phyloP scores from a whole-genome alignment of 768 basidiomycete genomes.

The Trametes coccinea region DNA sequence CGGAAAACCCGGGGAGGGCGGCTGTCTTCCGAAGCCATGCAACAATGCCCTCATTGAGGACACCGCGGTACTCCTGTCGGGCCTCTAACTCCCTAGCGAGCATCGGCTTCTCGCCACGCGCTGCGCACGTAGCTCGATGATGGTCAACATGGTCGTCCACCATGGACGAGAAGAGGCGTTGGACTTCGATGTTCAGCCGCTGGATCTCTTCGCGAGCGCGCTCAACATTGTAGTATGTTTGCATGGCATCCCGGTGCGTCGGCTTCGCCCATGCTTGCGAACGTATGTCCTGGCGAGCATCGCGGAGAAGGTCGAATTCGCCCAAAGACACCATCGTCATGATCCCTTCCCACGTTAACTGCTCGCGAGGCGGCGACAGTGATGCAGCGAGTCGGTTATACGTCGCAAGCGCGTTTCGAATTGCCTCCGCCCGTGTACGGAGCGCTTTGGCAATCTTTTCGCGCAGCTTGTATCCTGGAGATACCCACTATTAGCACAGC shows the following conservation, averaged over 20 bases:
- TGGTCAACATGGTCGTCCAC: constrained; percentile 29
- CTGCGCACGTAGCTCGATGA: too few relatives aligned
- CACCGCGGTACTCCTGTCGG: too few relatives aligned
- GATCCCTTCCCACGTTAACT: constrained; percentile 11
- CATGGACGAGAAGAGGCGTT: constrained; percentile 29
- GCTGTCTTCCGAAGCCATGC: too few relatives aligned
- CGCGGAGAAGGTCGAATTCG: constrained; percentile 37
- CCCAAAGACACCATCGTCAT: constrained; percentile 18
- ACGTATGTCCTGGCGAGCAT: constrained; percentile 33
- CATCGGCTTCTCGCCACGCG: too few relatives aligned
- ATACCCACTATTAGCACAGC: too few relatives aligned
- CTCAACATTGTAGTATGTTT: constrained; percentile 32
- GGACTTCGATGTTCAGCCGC: constrained; percentile 36
- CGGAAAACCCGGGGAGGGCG: too few relatives aligned
- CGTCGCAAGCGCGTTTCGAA: constrained; percentile 31
- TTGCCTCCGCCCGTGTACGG: constrained; percentile 33
- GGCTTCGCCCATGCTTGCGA: constrained; percentile 34
- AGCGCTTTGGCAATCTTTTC: constrained; percentile 39
- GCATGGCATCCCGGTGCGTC: constrained; percentile 37
- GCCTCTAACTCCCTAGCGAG: too few relatives aligned
- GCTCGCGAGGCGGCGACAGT: constrained; percentile 19
- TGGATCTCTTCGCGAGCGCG: constrained; percentile 35
- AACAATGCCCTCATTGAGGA: too few relatives aligned
- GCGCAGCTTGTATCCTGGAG: constrained; percentile 37
- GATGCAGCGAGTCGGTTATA: constrained; percentile 34